These are phyloP conservation scores for Stygiomarasmius scandens DNA, from an alignment of 1,284 basidiomycete genomes.

Conservation along the genomic window DNA sequence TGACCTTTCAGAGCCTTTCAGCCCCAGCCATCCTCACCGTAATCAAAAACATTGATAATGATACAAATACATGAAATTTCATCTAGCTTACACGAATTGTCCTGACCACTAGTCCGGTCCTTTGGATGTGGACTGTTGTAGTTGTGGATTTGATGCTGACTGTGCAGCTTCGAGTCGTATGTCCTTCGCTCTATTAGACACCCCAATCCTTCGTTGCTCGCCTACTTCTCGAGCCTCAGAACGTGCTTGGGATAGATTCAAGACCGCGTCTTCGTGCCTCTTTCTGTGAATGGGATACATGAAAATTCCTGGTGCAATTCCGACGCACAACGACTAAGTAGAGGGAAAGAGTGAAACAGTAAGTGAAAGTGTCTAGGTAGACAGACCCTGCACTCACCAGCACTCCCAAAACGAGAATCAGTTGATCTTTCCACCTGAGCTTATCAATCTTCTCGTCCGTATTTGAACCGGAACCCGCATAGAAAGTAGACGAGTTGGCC, in stretches of 20 bases:
- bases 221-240: constrained; percentile 29
- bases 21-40: too few species aligned
- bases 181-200: constrained; percentile 12
- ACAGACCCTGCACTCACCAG: constrained; percentile 41
- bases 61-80: too few species aligned
- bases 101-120: neutral
- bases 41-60: too few species aligned
- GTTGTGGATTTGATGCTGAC: neutral
- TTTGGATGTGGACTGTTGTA: neutral
- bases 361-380: too few species aligned
- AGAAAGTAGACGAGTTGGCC: neutral
- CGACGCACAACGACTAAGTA: constrained; percentile 17
- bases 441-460: constrained; percentile 29
- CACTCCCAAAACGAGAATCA: constrained; percentile 41
- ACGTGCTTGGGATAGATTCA: constrained; percentile 33
- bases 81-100: too few species aligned
- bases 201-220: constrained; percentile 16
- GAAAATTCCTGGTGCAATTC: constrained; percentile 32
- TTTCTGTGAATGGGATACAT: constrained; percentile 30
- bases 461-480: constrained; percentile 19
- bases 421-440: constrained; percentile 41
- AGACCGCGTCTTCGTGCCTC: constrained; percentile 30
- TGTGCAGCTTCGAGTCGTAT: constrained; percentile 5
- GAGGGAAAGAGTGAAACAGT: too few species aligned
- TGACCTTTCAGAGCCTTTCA: too few species aligned